Conservation (phyloP, 352 stramenopile species). For the Globisporangium polare region DNA sequence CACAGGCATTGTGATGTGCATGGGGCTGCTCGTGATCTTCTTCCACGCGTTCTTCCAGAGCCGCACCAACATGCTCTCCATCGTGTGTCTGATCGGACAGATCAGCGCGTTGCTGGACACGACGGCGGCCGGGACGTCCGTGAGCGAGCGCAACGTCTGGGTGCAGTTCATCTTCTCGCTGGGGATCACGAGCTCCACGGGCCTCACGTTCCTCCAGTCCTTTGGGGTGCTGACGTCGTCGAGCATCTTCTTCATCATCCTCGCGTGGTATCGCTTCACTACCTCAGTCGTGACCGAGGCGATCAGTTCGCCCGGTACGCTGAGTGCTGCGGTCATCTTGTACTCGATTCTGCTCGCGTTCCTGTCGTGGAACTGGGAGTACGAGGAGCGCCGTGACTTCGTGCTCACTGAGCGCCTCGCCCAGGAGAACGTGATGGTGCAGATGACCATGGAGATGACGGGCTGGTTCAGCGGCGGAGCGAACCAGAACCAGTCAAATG, state of each 20-base stretch:
- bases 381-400: conserved; percentile 84
- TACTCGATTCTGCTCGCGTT: conserved; percentile 81
- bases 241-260: conserved; percentile 71
- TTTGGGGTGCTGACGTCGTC: conserved; percentile 48
- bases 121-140: conserved; percentile 61
- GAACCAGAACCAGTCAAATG: conserved; percentile 42
- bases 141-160: conserved; percentile 82
- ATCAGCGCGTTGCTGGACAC: conserved; percentile 73
- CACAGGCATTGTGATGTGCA: conserved; percentile 62
- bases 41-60: conserved; percentile 62
- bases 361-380: conserved; percentile 86
- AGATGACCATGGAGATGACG: conserved; percentile 89
- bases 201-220: conserved; percentile 69
- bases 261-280: conserved; percentile 63
- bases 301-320: conserved; percentile 62
- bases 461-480: conserved; percentile 81
- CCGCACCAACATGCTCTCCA: conserved; percentile 39
- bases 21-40: conserved; percentile 64
- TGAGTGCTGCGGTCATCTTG: conserved; percentile 64
- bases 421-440: conserved; percentile 83
- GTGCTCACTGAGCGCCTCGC: conserved; percentile 76
- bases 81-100: conserved; percentile 71
- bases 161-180: conserved; percentile 86
- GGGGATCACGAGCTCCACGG: conserved; percentile 78
- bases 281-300: conserved; percentile 24